Evolutionary conservation across 495 filamentous ascomycete genomes (phyloP).

Genomic region (Pyronema omphalodes): DNA sequence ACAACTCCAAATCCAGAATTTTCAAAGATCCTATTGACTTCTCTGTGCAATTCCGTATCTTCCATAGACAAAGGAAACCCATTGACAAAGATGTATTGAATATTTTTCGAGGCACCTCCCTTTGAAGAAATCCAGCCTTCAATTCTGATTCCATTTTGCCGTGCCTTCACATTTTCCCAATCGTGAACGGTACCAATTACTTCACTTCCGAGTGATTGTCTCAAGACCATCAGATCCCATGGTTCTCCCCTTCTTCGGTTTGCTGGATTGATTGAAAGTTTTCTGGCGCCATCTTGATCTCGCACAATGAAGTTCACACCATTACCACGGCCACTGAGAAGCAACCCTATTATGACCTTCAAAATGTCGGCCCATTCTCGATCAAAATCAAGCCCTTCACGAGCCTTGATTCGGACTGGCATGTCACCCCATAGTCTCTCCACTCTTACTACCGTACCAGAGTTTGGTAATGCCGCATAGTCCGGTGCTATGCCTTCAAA

Average conservation of each 20-base stretch:
- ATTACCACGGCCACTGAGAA: conserved; percentile 42
- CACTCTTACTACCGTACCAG: conserved; percentile 65
- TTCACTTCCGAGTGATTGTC: conserved; percentile 9
- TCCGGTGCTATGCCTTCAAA: conserved; percentile 35
- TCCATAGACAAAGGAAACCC: conserved; percentile 12
- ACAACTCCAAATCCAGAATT: conserved; percentile 58
- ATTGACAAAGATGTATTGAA: conserved; percentile 20
- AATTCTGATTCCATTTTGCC: conserved; percentile 13
- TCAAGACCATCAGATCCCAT: conserved; percentile 11
- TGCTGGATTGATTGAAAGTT: conserved; percentile 13
- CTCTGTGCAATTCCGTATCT: conserved; percentile 52
- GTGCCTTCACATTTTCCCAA: conserved; percentile 19
- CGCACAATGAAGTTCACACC: conserved; percentile 30
- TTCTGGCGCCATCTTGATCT: conserved; percentile 22
- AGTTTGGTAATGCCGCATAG: conserved; percentile 27
- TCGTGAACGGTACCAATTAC: not conserved
- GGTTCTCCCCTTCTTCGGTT: not conserved
- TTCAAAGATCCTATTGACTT: conserved; percentile 60
- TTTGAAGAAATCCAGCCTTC: conserved; percentile 15
- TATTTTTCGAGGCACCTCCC: conserved; percentile 5
- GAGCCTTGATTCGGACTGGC: conserved; percentile 75
- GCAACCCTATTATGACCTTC: conserved; percentile 37
- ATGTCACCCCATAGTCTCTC: conserved; percentile 86
- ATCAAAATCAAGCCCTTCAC: conserved; percentile 30
- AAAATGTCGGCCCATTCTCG: conserved; percentile 53